Base-by-base conservation (phyloP, 768 basidiomycete genomes). In the Suillus variegatus region DNA sequence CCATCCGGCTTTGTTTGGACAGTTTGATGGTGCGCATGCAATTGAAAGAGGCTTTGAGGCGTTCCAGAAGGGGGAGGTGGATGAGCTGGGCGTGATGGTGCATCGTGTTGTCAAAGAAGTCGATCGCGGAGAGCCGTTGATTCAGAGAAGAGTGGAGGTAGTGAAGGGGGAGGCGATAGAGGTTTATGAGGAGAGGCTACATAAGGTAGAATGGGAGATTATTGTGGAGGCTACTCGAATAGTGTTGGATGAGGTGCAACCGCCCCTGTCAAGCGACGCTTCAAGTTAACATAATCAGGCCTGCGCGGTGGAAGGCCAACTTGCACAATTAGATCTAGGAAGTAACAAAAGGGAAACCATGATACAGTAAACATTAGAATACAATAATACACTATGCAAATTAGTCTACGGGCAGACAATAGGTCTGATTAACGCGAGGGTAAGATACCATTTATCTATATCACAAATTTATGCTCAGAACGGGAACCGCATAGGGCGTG, bases 11-110 rank as follows among this genome's bases (percentile, higher is more conserved):
- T 80, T 99, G 2, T 97, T 97, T 0, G 95, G 95, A 2, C 88
- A 91, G n/a, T 99, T 99, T 71, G 95, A 97, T 70, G 97, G 97
- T 6, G 88, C 93, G n/a, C 85, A 93, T 71, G 95, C 96, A 1
- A 91, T 98, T 62, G 87, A 91, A 68, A 82, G 97, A 13, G 94
- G 96, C 4, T 95, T 87, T 73, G 93, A 94, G 67, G 95, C 95
- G 0, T 97, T 93, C 74, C 85, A 91, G 73, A 85, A 82, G 63
- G 93, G 94, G 0, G 91, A 96, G 74, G 89, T 96, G 56, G 80
- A 82, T 40, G 82, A 84, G 64, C 88, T 91, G 0, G 96, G 97
- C 0, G 88, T 86, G 1, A 99, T 98, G 97, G 89, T 98, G 0
- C 97, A 99, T 77, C 85, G 89, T 32, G 97, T 98, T 16, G 88